Evolutionary conservation across 495 filamentous ascomycete genomes (phyloP), one percentile per base, ranked within the genome.

Genomic region (Poronia punctata): DNA sequence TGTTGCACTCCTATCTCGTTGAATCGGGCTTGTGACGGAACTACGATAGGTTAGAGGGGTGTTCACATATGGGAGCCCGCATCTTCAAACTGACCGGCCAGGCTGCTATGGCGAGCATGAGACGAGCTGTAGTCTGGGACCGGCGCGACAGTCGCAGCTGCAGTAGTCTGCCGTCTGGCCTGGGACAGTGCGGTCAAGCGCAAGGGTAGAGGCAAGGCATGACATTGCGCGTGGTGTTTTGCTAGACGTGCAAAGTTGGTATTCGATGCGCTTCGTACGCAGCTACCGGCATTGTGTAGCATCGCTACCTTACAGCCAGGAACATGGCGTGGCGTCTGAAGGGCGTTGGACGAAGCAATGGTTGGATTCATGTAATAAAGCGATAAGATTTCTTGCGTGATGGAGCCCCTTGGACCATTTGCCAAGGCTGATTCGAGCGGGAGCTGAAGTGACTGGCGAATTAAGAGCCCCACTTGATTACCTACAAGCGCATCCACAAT

Each of bases 1-100:
- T 95, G 89, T 65, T 99, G 93, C 17, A 99, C 86, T 17, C 86
- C 86, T 48, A 99, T 85, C 40, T 92, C 83, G 57, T 96, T 97
- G 66, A 80, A 87, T 38, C 90, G 79, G 24, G 82, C 67, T 22
- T 66, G 52, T 23, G 79, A 72, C 18, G 71, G 66, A 28, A 81
- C 78, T 80, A 57, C 14, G 26, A 52, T 39, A 19, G 35, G 17
- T 52, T 40, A 46, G 50, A 34, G 19, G 22, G 18, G 46, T 56
- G 27, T 37, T 20, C 54, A 58, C 36, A 23, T 16, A 24, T 31
- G 22, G 45, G 27, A 22, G 1, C 16, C 27, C 1, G 21, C 44
- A 16, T 39, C 39, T 30, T 25, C 31, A 40, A 35, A 50, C 63
- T 54, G 43, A 65, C 63, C 49, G 43, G 49, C 42, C 40, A 61